phyloP scores from a whole-genome alignment of 2,329 filamentous ascomycete species.

The Alternaria triticina region DNA sequence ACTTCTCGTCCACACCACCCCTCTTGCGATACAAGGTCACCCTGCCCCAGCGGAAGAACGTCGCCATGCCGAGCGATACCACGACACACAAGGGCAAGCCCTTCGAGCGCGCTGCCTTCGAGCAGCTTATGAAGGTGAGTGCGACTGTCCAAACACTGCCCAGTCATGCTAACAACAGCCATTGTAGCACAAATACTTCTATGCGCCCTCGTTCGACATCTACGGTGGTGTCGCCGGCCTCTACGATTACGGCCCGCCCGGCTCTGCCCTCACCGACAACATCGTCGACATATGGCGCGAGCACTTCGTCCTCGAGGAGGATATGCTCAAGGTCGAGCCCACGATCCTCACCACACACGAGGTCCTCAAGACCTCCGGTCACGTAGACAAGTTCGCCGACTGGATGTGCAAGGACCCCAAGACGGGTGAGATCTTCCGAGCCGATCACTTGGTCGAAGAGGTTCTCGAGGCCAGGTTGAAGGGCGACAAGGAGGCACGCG shows the following conservation, averaged over 20 bases:
- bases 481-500: constrained; percentile 90
- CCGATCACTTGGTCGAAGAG: constrained; percentile 96
- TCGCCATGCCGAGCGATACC: constrained; percentile 42
- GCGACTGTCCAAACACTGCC: constrained; percentile 42
- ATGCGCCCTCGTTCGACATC: constrained; percentile 93
- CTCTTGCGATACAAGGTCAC: constrained; percentile 33
- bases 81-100: constrained; percentile 78
- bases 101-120: constrained; percentile 81
- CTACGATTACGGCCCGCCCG: constrained; percentile 92
- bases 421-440: constrained; percentile 94
- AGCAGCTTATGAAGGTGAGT: constrained; percentile 84
- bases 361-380: constrained; percentile 89
- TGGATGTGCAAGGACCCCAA: constrained; percentile 99
- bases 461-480: constrained; percentile 86
- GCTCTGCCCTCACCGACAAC: constrained; percentile 84
- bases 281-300: constrained; percentile 90
- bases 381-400: constrained; percentile 97
- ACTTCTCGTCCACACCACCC: constrained; percentile 43
- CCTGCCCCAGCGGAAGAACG: constrained; percentile 37
- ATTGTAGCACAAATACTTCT: constrained; percentile 65
- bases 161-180: constrained; percentile 32
- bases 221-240: constrained; percentile 88
- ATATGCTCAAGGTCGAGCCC: constrained; percentile 95
- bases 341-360: constrained; percentile 92
- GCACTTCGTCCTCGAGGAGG: constrained; percentile 90